phyloP scores from a whole-genome alignment of 2,329 filamentous ascomycete genomes.

The Colletotrichum costaricense region DNA sequence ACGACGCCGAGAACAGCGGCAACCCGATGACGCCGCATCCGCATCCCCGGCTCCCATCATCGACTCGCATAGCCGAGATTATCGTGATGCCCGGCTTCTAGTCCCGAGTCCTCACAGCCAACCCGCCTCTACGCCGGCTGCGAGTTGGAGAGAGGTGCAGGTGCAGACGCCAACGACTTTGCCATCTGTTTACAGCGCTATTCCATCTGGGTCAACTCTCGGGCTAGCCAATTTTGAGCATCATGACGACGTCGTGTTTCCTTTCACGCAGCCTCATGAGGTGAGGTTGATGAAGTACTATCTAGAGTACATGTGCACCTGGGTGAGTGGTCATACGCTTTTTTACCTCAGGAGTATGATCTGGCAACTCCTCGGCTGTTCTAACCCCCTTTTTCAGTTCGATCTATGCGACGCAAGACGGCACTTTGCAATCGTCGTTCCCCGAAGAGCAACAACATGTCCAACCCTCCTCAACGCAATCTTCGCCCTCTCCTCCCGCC shows the following conservation, averaged over 20 bases:
- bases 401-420: constrained; percentile 32
- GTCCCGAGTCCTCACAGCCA: constrained; percentile 1
- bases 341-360: too few species aligned
- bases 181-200: constrained; percentile 3
- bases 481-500: constrained; percentile 63
- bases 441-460: constrained; percentile 60
- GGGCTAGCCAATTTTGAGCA: constrained; percentile 31
- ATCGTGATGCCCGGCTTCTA: background rate
- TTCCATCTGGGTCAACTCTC: constrained; percentile 8
- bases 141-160: constrained; percentile 30
- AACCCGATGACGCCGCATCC: background rate
- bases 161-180: background rate
- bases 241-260: constrained; percentile 34
- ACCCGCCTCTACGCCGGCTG: background rate
- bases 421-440: constrained; percentile 64
- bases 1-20: background rate
- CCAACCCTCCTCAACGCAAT: constrained; percentile 64
- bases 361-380: background rate
- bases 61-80: background rate
- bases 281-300: constrained; percentile 43
- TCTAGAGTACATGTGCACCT: constrained; percentile 43
- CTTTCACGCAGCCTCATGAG: constrained; percentile 38
- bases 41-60: background rate
- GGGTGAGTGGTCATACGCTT: constrained; percentile 29
- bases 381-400: background rate